Evolutionary conservation across 768 basidiomycete species (phyloP), one percentile per base, ranked within the genome.

Genomic region (Royoungia palumana): DNA sequence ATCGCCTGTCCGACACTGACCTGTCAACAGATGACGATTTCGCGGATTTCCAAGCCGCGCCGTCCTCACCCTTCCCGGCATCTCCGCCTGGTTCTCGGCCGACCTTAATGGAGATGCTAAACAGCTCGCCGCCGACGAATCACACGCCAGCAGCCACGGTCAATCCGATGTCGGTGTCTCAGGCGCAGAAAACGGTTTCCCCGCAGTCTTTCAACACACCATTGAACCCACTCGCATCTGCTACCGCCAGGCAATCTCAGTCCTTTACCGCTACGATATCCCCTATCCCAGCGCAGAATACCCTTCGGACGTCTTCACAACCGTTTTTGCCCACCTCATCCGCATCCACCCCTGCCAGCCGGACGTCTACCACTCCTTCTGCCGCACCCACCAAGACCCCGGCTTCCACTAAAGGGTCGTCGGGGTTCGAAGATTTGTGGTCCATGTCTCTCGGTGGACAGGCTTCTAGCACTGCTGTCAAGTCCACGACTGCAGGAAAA

Each of bases 341-440:
- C 25, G 10, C 49, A 2, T 49, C 55, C 2, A 49, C 61, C 6
- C 55, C 55, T 20, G 44, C 44, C 30, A 36, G 54, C 9, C 58
- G 53, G 28, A 22, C 53, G 22, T 36, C 55, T 1, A 39, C 47
- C 1, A 39, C 47, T n/a, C n/a, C n/a, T 14, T 47, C 52, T 19
- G 27, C 50, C 21, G 35, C 37, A n/a, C 57, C 58, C 25, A 56
- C 30, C 52, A 64, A 53, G 39, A 27, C 50, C 8, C 40, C 55
- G 6, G 17, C 40, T 17, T 55, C 69, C 7, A 43, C 60, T 63
- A 76, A 60, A 58, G 82, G 32, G 60, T 65, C 48, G 70, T 78
- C 48, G 35, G 84, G 82, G 60, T 96, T 95, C 61, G 94, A 94
- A 54, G 94, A 96, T 64, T 66, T 96, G 55, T 96, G 89, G 89